Evolutionary conservation across 2,329 filamentous ascomycete genomes (phyloP), one percentile per base, ranked within the genome.

Genomic region (Claviceps sp.): DNA sequence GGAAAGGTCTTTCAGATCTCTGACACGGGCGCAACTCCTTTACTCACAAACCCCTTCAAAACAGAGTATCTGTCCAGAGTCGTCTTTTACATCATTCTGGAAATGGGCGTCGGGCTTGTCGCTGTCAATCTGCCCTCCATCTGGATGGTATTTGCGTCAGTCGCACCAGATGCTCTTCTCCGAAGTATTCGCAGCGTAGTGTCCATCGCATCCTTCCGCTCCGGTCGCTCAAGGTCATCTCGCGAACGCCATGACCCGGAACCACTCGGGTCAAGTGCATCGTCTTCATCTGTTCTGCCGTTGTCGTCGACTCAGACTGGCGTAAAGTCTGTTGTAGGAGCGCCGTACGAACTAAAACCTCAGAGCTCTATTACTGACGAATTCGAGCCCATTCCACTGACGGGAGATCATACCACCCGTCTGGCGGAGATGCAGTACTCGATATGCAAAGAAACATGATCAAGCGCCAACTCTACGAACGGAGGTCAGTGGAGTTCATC

Each of bases 81-180:
- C 16, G 11, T 53, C n/a, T 56, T 52, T 48, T 56, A 46, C 29
- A 37, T 43, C 2, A 50, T 46, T 26, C 38, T 56, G 9, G 52
- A 54, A 38, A 54, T 50, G 20, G 54, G 54, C 13, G 46, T 54
- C 16, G 50, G 45, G 2, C 40, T 54, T 6, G 48, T 54, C 13
- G 54, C 54, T 17, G 38, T 54, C 29, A 52, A 53, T 26, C 43
- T 56, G 7, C 54, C 54, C 13, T 56, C 54, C n/a, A 44, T 53
- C 22, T 54, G 52, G 50, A 34, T 56, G 20, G 50, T 53, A 13
- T 54, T 56, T 22, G 48, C 40, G 6, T 49, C 50, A 9, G 23
- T 54, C 4, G 47, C 50, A 5, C 54, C 54, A 11, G 54, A 56
- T 29, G 50, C 50, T 23, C n/a, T 54, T n/a, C 39, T 53, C 23